These are phyloP conservation scores for Trichophyton simii DNA, from an alignment of 2,329 filamentous ascomycete species.

Conservation along the genomic window DNA sequence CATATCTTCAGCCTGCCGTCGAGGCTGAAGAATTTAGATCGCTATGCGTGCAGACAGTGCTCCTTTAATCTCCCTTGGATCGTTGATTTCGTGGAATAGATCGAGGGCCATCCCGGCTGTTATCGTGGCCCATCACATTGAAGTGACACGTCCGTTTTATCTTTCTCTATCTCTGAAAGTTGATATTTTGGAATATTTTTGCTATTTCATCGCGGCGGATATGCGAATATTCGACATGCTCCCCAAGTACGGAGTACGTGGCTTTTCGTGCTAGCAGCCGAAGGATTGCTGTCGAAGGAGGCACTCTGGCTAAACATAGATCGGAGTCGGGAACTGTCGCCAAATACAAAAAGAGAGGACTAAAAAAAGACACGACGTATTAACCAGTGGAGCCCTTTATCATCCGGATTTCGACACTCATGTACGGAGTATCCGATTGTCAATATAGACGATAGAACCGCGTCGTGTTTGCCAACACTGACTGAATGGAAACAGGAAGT, in stretches of 20 bases:
- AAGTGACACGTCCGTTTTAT: not conserved
- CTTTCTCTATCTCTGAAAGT: not conserved
- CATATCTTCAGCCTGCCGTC: not conserved
- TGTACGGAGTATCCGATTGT: not conserved
- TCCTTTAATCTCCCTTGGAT: constrained; percentile 1
- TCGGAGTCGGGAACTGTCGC: too few relatives aligned
- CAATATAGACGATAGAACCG: not conserved
- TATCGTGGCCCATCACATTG: not conserved
- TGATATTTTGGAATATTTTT: not conserved
- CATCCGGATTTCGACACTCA: too few relatives aligned
- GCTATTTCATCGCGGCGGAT: not conserved
- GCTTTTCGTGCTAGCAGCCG: not conserved
- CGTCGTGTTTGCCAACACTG: not conserved
- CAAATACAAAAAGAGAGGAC: too few relatives aligned
- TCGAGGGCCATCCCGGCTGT: not conserved
- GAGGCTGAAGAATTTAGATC: not conserved
- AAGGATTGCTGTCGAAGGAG: too few relatives aligned
- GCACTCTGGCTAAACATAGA: too few relatives aligned
- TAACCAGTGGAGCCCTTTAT: too few relatives aligned
- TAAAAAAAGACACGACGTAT: too few relatives aligned
- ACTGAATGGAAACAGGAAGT: not conserved
- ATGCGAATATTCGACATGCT: not conserved
- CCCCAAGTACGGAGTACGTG: not conserved
- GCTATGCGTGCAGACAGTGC: not conserved
- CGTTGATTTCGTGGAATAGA: not conserved